A percentile compares a stretch with the other conserved stretches of the same genome.
Conservation (phyloP, 192 early-diverging fungal genomes). For the Linnemannia hyalina region DNA sequence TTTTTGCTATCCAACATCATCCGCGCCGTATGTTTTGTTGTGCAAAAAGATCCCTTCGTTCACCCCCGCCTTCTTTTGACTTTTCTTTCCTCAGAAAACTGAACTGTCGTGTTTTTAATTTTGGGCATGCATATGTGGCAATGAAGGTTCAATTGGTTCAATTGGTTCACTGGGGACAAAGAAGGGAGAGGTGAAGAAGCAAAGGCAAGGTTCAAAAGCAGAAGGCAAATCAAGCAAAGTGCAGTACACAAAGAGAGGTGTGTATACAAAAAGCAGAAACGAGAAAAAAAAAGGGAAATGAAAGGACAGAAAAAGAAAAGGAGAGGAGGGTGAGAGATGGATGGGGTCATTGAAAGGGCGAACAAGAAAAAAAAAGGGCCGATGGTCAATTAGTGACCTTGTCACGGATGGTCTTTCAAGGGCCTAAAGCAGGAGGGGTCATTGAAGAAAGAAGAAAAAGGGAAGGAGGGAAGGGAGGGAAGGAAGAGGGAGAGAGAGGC, state of each 20-base stretch:
- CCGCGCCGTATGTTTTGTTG: background rate
- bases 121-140: no score
- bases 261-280: background rate
- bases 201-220: background rate
- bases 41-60: background rate
- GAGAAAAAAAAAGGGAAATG: background rate
- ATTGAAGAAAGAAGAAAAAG: background rate
- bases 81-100: background rate
- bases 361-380: background rate
- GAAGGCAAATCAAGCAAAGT: background rate
- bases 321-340: background rate
- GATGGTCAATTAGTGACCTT: slow-evolving; percentile 2
- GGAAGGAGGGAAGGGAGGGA: background rate
- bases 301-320: background rate
- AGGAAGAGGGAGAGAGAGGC: no score
- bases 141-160: no score
- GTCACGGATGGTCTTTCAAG: slow-evolving; percentile 1
- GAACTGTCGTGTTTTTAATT: background rate
- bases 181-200: background rate
- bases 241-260: background rate
- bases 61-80: background rate
- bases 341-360: background rate
- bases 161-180: no score
- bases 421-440: background rate
- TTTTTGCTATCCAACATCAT: background rate